A percentile compares a stretch with the other conserved stretches of the same genome.
These are phyloP conservation scores for Puccinia hordei DNA, from an alignment of 1,284 basidiomycete genomes.

Conservation along the genomic window DNA sequence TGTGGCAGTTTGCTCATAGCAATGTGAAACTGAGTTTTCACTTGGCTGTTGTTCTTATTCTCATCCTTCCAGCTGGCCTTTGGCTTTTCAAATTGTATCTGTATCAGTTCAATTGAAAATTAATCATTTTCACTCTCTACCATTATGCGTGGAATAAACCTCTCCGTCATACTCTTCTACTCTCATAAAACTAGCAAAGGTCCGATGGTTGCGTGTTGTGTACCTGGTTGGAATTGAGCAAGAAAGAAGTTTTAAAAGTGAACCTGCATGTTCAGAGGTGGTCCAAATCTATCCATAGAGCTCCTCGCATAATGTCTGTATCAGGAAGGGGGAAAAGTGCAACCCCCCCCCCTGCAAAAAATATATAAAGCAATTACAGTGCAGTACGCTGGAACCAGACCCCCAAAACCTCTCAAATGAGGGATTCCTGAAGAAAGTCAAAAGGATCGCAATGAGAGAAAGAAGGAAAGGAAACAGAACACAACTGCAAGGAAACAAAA, in stretches of 20 bases:
- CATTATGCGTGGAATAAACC: neutral
- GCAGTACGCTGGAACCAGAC: too few relatives aligned
- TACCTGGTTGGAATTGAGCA: too few relatives aligned
- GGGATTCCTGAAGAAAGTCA: too few relatives aligned
- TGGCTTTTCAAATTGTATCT: neutral
- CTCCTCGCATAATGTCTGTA: too few relatives aligned
- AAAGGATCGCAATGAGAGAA: neutral
- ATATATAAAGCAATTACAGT: too few relatives aligned
- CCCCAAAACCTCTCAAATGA: too few relatives aligned
- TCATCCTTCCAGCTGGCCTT: neutral
- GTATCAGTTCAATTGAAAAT: neutral
- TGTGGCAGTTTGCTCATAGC: constrained; percentile 1
- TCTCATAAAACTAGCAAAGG: neutral
- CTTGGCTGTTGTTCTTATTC: neutral
- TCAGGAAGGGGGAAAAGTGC: too few relatives aligned
- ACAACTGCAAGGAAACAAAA: neutral
- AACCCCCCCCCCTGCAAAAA: too few relatives aligned
- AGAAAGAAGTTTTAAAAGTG: too few relatives aligned
- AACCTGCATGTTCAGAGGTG: too few relatives aligned
- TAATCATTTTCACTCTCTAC: neutral
- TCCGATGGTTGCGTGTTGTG: neutral
- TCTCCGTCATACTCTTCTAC: neutral
- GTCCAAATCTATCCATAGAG: too few relatives aligned
- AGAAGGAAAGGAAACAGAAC: neutral
- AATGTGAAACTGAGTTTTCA: neutral